phyloP scores from a whole-genome alignment of 176 grass and related monocot species.

The Rhynchospora pubera region DNA sequence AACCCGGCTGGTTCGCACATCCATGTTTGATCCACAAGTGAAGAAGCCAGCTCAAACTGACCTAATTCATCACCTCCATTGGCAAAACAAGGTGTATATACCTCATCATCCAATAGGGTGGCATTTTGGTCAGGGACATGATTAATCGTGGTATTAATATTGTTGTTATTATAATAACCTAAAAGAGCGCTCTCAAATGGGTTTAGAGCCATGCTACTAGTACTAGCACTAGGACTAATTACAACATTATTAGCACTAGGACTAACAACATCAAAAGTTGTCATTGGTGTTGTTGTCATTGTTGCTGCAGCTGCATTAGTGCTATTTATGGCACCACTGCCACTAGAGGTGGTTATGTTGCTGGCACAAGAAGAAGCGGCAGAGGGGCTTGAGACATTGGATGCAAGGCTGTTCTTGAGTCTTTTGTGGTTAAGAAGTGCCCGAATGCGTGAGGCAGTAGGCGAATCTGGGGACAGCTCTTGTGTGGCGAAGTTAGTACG shows the following conservation, averaged over 20 bases:
- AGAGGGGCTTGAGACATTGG: constrained; percentile 22
- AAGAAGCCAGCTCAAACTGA: background rate
- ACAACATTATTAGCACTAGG: background rate
- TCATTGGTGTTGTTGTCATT: background rate
- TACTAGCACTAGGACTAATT: constrained; percentile 1
- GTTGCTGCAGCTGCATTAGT: background rate
- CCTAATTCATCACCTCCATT: constrained; percentile 9
- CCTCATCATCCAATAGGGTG: constrained; percentile 30
- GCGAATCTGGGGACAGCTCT: constrained; percentile 41
- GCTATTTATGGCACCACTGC: constrained; percentile 14
- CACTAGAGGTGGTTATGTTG: background rate
- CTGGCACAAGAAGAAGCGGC: background rate
- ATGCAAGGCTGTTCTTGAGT: constrained; percentile 38
- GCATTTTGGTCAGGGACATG: constrained; percentile 21
- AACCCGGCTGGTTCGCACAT: constrained; percentile 49
- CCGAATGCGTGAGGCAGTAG: constrained; percentile 63
- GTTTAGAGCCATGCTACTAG: constrained; percentile 9
- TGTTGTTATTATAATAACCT: background rate
- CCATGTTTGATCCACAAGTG: constrained; percentile 40
- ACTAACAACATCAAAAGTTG: constrained; percentile 9
- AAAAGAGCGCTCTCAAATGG: background rate
- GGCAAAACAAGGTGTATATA: constrained; percentile 38
- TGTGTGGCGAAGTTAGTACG: constrained; percentile 69
- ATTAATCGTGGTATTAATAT: constrained; percentile 4
- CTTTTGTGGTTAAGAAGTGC: constrained; percentile 74